Conservation (phyloP, 1,284 basidiomycete genomes). For the Prillingera fragicola region DNA sequence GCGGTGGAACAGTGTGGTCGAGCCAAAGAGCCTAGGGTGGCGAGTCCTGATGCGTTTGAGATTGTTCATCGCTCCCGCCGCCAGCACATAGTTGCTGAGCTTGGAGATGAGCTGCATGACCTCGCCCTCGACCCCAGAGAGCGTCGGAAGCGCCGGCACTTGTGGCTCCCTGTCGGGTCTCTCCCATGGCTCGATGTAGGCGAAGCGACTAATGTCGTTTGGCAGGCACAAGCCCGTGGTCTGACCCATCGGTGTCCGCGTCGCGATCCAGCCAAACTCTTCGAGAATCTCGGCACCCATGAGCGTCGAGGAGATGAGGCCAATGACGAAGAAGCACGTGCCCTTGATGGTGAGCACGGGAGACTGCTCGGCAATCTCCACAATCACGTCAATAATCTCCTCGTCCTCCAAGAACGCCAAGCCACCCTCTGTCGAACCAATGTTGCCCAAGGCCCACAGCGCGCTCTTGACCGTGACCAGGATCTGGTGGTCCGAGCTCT, state of each 20-base stretch:
- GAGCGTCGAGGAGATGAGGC: slow-evolving; percentile 67
- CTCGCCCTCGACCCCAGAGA: slow-evolving; percentile 70
- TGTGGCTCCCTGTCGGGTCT: slow-evolving; percentile 32
- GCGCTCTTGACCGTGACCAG: slow-evolving; percentile 89
- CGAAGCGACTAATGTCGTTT: slow-evolving; percentile 69
- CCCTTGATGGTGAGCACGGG: slow-evolving; percentile 86
- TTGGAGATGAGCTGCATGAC: slow-evolving; percentile 87
- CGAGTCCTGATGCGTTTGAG: slow-evolving; percentile 76
- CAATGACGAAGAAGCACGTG: slow-evolving; percentile 93
- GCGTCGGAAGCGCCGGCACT: slow-evolving; percentile 57
- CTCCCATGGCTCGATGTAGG: slow-evolving; percentile 74
- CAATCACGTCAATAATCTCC: slow-evolving; percentile 79
- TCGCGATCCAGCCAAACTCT: slow-evolving; percentile 88
- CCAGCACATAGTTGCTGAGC: slow-evolving; percentile 90
- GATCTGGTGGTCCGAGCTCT: slow-evolving; percentile 73
- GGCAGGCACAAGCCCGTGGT: slow-evolving; percentile 90
- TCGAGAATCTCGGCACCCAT: slow-evolving; percentile 76
- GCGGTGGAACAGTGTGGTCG: slow-evolving; percentile 71
- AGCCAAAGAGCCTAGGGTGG: slow-evolving; percentile 61
- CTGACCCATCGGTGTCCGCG: slow-evolving; percentile 75
- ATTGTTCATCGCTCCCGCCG: slow-evolving; percentile 82
- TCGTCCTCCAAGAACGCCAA: slow-evolving; percentile 93
- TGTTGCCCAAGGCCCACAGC: slow-evolving; percentile 93
- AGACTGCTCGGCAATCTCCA: slow-evolving; percentile 86
- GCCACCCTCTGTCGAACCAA: slow-evolving; percentile 83